Evolutionary conservation across 345 rosid species (phyloP).

Genomic region (Arabidopsis arenosa): DNA sequence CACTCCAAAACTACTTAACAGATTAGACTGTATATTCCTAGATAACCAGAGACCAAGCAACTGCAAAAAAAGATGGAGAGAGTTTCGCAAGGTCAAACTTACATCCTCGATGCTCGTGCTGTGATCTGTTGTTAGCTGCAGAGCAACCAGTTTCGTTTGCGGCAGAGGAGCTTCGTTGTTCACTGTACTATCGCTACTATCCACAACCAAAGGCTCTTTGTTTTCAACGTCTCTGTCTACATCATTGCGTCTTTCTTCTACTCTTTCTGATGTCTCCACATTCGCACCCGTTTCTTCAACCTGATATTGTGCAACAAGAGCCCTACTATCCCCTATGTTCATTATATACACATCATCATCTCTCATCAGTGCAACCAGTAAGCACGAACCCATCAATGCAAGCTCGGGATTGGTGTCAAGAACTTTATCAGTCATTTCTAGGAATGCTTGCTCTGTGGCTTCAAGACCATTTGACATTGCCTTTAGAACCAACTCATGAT

Average conservation of each 20-base stretch:
- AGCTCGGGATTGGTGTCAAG: constrained; percentile 87
- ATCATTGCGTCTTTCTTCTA: constrained; percentile 42
- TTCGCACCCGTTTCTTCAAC: constrained; percentile 47
- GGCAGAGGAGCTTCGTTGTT: constrained; percentile 49
- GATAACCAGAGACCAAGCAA: neutral
- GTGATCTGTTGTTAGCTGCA: constrained; percentile 96
- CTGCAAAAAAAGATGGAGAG: neutral
- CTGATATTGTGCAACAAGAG: constrained; percentile 83
- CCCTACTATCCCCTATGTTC: constrained; percentile 99
- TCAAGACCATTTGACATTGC: constrained; percentile 90
- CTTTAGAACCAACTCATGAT: constrained; percentile 74
- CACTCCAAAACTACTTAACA: neutral
- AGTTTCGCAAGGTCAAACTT: constrained; percentile 44
- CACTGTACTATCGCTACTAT: constrained; percentile 40
- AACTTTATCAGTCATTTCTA: constrained; percentile 96
- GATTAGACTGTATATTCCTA: neutral
- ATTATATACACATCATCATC: constrained; percentile 96
- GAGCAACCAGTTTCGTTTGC: constrained; percentile 61
- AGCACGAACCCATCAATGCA: constrained; percentile 97
- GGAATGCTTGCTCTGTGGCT: constrained; percentile 74
- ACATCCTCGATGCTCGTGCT: constrained; percentile 97
- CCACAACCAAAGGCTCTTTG: constrained; percentile 50
- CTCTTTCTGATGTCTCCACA: constrained; percentile 43
- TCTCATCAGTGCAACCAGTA: constrained; percentile 91
- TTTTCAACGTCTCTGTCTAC: constrained; percentile 53